Evolutionary conservation across 2,329 filamentous ascomycete genomes (phyloP), one percentile per base, ranked within the genome.

Genomic region (Fusarium brachygibbosum): DNA sequence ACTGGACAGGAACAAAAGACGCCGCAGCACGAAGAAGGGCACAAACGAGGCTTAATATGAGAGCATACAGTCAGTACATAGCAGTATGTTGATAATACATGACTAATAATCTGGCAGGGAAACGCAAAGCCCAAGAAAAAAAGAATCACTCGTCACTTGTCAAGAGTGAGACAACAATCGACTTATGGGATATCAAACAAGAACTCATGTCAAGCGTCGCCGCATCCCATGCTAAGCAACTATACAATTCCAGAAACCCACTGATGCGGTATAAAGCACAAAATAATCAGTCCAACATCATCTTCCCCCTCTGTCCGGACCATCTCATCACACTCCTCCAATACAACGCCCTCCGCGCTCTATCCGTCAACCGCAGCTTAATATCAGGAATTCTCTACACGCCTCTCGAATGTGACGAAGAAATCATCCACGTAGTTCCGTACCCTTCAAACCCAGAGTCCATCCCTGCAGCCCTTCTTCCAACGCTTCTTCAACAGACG

Each of bases 1-100:
- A 84, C 73, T 84, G 83, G 82, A 83, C 81, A 37, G 83, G 82
- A 5, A 79, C 75, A 25, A 82, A 68, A 17, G 79, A 84, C 76
- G 77, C 79, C 4, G 79, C 77, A 65, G 76, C 76, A 63, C 79
- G 83, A 25, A 77, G 82, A 65, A 71, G 78, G 58, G 77, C 76
- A 63, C 83, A 84, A 75, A 84, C 79, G 61, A 79, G 82, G 75
- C 78, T 83, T 25, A 83, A 83, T 51, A 80, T 79, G 70, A 81
- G 82, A 60, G 82, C 81, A 70, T 82, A 83, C 13, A 40, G 64
- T 63, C 6, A 21, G 62, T 28, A 3, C 29, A 5, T 29, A 3
- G 1, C 0, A 13, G 29, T 12, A 6, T 2, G 2, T 3, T 13
- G 2, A 25, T 25, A 25, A 5, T 25, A 25, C 23, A 25, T 6